These are phyloP conservation scores for Pythium graminicola DNA, from an alignment of 352 stramenopile species.

Conservation along the genomic window DNA sequence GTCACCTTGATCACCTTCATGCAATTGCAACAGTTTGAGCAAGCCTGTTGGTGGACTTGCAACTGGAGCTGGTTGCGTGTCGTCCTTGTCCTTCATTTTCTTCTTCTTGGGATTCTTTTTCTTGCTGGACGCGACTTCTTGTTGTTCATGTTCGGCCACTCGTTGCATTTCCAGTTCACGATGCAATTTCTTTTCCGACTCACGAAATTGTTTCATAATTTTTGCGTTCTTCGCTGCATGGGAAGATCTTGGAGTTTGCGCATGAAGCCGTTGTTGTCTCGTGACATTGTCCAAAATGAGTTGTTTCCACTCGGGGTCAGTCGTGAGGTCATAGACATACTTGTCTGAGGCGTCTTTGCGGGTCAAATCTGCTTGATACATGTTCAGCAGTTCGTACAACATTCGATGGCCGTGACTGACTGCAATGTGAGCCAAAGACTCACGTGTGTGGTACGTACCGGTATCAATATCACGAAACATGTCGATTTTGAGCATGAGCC, in stretches of 20 bases:
- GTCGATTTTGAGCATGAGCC: slow-evolving; percentile 7
- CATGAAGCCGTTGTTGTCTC: not conserved
- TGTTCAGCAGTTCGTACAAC: not conserved
- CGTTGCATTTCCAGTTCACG: no score
- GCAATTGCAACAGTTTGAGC: no score
- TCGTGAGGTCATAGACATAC: slow-evolving; percentile 1
- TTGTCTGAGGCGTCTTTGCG: slow-evolving; percentile 4
- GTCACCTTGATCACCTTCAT: no score
- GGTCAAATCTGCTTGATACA: not conserved
- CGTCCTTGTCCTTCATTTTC: no score
- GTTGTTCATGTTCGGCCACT: no score
- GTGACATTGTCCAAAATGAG: not conserved
- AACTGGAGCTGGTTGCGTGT: no score
- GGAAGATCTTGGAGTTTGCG: not conserved
- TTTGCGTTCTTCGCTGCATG: not conserved
- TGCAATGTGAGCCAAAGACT: slow-evolving; percentile 11
- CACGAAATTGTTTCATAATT: no score
- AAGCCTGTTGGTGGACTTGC: no score
- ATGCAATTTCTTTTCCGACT: no score
- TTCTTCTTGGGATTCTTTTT: no score
- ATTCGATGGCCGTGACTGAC: slow-evolving; percentile 7
- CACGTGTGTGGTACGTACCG: slow-evolving; percentile 9
- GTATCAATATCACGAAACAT: slow-evolving; percentile 17
- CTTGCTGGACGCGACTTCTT: no score
- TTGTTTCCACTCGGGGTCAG: not conserved